Conservation (phyloP, 2,329 filamentous ascomycete genomes). For the Paracamarosporium sp. region DNA sequence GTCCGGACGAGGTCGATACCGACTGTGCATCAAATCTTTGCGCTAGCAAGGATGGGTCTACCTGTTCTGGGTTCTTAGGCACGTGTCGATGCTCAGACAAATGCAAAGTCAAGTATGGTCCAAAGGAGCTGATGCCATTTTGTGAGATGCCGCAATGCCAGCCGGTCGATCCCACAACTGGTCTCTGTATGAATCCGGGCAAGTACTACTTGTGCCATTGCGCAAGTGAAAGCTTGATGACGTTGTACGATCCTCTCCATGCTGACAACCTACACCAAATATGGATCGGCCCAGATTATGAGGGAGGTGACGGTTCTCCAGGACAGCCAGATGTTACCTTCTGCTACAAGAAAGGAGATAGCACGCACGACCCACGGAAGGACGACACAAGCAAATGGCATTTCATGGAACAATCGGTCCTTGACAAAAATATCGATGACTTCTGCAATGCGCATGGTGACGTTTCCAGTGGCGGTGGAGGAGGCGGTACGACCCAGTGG, state of each 20-base stretch:
- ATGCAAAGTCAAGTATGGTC: too few relatives aligned
- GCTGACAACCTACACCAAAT: not conserved
- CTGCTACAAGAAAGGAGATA: not conserved
- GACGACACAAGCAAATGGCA: not conserved
- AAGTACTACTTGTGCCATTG: not conserved
- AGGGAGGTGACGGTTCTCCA: not conserved
- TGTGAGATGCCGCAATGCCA: too few relatives aligned
- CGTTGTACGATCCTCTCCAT: not conserved
- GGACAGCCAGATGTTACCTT: not conserved
- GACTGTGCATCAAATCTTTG: not conserved
- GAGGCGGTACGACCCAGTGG: not conserved
- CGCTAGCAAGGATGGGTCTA: not conserved
- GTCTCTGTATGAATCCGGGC: not conserved
- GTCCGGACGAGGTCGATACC: not conserved
- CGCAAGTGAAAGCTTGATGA: not conserved
- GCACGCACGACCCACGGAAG: not conserved
- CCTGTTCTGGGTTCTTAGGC: not conserved
- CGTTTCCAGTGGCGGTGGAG: not conserved
- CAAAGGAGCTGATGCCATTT: too few relatives aligned
- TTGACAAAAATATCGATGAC: not conserved
- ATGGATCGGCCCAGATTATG: not conserved
- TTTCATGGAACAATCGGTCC: not conserved
- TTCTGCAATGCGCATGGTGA: not conserved
- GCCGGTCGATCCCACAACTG: too few relatives aligned
- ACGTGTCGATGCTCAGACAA: too few relatives aligned